phyloP scores from a whole-genome alignment of 2,329 filamentous ascomycete species.

The Pseudogymnoascus sp. region DNA sequence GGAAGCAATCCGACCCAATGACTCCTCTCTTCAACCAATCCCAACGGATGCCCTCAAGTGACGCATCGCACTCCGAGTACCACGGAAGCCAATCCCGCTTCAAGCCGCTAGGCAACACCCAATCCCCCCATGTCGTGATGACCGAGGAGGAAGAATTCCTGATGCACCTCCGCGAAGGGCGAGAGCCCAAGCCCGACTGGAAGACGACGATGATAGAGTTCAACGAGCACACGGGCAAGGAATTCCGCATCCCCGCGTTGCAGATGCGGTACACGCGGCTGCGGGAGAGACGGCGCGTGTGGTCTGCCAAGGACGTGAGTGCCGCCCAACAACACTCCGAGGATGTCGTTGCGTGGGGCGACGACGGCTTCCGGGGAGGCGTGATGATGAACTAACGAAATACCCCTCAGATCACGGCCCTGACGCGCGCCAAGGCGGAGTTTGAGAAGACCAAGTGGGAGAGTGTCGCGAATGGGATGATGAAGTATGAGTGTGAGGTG shows the following conservation, averaged over 20 bases:
- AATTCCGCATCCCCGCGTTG: neutral
- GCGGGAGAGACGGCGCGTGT: neutral
- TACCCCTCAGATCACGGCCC: constrained; percentile 23
- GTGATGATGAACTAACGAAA: constrained; percentile 7
- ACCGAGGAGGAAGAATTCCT: constrained; percentile 4
- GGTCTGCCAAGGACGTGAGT: neutral
- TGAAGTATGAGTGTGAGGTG: constrained; percentile 26
- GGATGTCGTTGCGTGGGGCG: neutral
- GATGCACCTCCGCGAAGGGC: neutral
- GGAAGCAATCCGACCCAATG: neutral
- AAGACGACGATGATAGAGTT: neutral
- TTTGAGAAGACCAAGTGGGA: constrained; percentile 28
- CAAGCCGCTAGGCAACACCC: neutral
- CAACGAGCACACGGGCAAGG: neutral
- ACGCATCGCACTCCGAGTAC: neutral
- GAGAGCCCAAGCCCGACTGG: neutral
- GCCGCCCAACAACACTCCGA: neutral
- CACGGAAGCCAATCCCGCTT: neutral
- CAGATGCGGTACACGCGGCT: neutral
- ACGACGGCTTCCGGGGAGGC: neutral
- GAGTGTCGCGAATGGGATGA: constrained; percentile 26
- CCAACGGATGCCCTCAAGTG: neutral
- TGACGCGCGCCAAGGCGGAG: constrained; percentile 26
- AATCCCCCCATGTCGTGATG: neutral
- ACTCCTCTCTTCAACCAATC: neutral